Percentiles rank a stretch among this genome's conserved stretches.
Conservation (phyloP, 805 yeast genomes). For the Zygosaccharomyces lentus region DNA sequence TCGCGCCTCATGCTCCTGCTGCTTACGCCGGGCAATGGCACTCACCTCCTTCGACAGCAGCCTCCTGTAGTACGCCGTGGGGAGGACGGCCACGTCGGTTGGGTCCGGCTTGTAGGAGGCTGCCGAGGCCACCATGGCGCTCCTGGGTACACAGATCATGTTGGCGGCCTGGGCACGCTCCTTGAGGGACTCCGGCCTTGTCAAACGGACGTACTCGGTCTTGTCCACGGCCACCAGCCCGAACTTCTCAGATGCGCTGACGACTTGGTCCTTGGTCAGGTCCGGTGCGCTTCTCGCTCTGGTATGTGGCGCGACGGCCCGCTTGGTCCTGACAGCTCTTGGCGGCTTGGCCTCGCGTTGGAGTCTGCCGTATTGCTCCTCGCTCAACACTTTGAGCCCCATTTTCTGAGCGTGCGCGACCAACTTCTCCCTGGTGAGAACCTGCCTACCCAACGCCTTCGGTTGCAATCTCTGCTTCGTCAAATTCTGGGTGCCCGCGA, state of each 20-base stretch:
- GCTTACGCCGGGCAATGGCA: slow-evolving; percentile 1
- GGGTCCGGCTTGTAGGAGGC: slow-evolving; percentile 51
- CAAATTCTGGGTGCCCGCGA: slow-evolving; percentile 6
- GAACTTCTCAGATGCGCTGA: slow-evolving; percentile 2
- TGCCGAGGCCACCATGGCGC: slow-evolving; percentile 61
- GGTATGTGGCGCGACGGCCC: not conserved
- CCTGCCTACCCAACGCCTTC: slow-evolving; percentile 10
- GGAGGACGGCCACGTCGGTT: slow-evolving; percentile 56
- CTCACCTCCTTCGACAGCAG: slow-evolving; percentile 42
- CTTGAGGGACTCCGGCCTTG: slow-evolving; percentile 30
- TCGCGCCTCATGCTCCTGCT: slow-evolving; percentile 40
- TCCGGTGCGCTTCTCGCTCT: not conserved
- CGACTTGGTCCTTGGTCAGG: not conserved
- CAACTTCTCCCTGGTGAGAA: slow-evolving; percentile 9
- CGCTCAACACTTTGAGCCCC: not conserved
- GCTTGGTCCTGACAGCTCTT: slow-evolving; percentile 24
- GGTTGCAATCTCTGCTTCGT: slow-evolving; percentile 17
- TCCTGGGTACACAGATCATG: slow-evolving; percentile 51
- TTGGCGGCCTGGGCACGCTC: slow-evolving; percentile 45
- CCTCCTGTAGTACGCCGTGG: slow-evolving; percentile 59
- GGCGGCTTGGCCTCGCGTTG: not conserved
- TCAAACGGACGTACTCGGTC: slow-evolving; percentile 10
- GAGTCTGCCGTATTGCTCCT: slow-evolving; percentile 1
- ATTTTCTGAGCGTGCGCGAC: not conserved
- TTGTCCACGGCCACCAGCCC: slow-evolving; percentile 21